phyloP scores from a whole-genome alignment of 2,329 filamentous ascomycete genomes.

The Paraphoma chrysanthemicola region DNA sequence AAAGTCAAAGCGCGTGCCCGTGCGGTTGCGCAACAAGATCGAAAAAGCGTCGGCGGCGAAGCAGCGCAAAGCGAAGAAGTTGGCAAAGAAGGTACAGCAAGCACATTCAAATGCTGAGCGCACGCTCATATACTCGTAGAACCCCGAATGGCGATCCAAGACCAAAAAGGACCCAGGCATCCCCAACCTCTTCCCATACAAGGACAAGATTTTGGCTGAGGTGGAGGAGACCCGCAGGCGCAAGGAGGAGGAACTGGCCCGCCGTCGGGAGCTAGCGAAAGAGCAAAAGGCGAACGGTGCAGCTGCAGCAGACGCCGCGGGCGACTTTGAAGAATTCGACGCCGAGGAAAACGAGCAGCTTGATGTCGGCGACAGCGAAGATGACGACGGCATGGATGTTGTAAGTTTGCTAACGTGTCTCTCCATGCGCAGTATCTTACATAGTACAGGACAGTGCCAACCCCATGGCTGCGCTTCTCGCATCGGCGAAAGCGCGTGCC shows the following conservation, averaged over 20 bases:
- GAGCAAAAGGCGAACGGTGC: slow-evolving; percentile 50
- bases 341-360: slow-evolving; percentile 63
- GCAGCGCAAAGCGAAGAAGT: slow-evolving; percentile 87
- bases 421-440: slow-evolving; percentile 8
- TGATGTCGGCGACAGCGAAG: slow-evolving; percentile 56
- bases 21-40: slow-evolving; percentile 93
- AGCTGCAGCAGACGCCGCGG: slow-evolving; percentile 43
- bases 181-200: slow-evolving; percentile 96
- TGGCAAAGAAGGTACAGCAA: slow-evolving; percentile 74
- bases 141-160: slow-evolving; percentile 94
- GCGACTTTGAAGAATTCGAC: slow-evolving; percentile 42
- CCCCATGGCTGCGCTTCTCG: slow-evolving; percentile 90
- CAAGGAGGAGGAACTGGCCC: slow-evolving; percentile 77
- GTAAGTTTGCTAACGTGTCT: slow-evolving; percentile 26
- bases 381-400: slow-evolving; percentile 66
- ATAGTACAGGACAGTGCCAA: slow-evolving; percentile 68
- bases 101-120: background rate
- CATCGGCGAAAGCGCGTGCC: slow-evolving; percentile 80
- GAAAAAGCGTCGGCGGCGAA: slow-evolving; percentile 90
- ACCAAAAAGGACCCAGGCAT: slow-evolving; percentile 98
- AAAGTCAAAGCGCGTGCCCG: slow-evolving; percentile 89
- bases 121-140: slow-evolving; percentile 57
- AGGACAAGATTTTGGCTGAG: slow-evolving; percentile 91
- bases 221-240: slow-evolving; percentile 85
- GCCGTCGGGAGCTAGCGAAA: slow-evolving; percentile 72